A percentile compares a stretch with the other conserved stretches of the same genome.
phyloP scores from a whole-genome alignment of 73 alveolate species.

The Strombidium stylifer region DNA sequence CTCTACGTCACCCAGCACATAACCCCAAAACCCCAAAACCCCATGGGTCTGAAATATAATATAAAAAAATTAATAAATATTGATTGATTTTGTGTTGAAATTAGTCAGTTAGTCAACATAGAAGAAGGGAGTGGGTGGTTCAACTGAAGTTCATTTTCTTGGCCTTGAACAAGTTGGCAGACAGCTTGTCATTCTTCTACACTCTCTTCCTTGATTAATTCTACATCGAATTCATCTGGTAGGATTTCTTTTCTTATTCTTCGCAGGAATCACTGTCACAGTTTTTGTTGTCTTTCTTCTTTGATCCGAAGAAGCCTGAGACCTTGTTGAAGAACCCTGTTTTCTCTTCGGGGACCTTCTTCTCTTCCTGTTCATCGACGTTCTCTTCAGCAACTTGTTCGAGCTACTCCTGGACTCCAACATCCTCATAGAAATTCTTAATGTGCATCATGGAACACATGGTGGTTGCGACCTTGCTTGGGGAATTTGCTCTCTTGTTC shows the following conservation, averaged over 20 bases:
- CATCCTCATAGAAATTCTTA: constrained; percentile 8
- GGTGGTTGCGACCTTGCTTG: too few relatives aligned
- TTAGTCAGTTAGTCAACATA: too few relatives aligned
- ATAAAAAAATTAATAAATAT: too few relatives aligned
- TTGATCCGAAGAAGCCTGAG: too few relatives aligned
- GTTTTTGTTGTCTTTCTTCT: neutral
- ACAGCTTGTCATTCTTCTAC: constrained; percentile 17
- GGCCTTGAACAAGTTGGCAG: constrained; percentile 13
- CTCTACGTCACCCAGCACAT: too few relatives aligned
- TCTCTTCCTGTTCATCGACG: neutral
- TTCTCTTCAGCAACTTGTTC: constrained; percentile 1
- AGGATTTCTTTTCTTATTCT: too few relatives aligned
- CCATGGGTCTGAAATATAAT: too few relatives aligned
- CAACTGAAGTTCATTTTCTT: constrained; percentile 5
- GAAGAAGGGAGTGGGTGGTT: too few relatives aligned
- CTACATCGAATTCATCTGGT: neutral
- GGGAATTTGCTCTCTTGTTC: constrained; percentile 9
- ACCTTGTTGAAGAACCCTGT: too few relatives aligned
- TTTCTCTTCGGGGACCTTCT: neutral
- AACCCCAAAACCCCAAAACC: too few relatives aligned
- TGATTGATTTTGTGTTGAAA: too few relatives aligned
- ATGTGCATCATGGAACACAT: neutral
- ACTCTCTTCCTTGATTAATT: neutral
- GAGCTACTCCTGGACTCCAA: constrained; percentile 9
- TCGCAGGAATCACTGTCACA: too few relatives aligned